Base-by-base conservation (phyloP, 805 yeast genomes). In the Wickerhamomyces chaumierensis region DNA sequence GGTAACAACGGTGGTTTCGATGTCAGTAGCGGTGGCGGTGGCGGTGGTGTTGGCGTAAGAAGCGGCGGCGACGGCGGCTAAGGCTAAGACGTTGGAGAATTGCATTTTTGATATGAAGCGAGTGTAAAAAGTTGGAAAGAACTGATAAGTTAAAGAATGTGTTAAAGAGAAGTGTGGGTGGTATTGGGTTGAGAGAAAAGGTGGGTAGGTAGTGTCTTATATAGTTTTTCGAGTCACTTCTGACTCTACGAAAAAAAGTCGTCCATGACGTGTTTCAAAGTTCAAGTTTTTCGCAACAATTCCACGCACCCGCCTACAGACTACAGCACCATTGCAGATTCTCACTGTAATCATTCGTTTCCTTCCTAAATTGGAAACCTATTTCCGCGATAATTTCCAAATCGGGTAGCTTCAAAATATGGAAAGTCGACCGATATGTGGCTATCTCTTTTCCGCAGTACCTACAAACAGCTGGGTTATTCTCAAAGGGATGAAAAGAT, bases 1-100 rank as follows among this genome's bases (percentile, higher is more conserved):
- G 34, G 69, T 64, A 47, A 52, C 50, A 33, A 55, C 57, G 35
- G 62, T 58, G 47, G 51, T 48, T 35, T 46, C 25, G 48, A 45
- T 44, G 35, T 41, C 35, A 42, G 15, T 37, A 18, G 43, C 52
- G 35, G 53, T 48, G 41, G 62, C 62, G 39, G 58, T 44, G 32
- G 49, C 41, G 38, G 49, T 54, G 37, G 42, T 36, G 50, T 51
- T 46, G 38, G 41, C 48, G 49, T 44, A 45, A 39, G 43, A 49
- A 40, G 60, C 55, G 38, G 55, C 35, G 34, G 56, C 52, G 28
- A 47, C 52, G 41, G 58, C 42, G 39, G 53, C 52, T 34, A 46
- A 46, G 38, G 54, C 56, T 51, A 55, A 41, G 40, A 48, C 49
- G 50, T 45, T 41, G 49, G 51, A 51, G 65, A 59, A 56, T 58